Percentiles rank a stretch among this genome's conserved stretches.
These are phyloP conservation scores for Echinochloa phyllopogon DNA, from an alignment of 176 grass and related monocot genomes.

Conservation along the genomic window DNA sequence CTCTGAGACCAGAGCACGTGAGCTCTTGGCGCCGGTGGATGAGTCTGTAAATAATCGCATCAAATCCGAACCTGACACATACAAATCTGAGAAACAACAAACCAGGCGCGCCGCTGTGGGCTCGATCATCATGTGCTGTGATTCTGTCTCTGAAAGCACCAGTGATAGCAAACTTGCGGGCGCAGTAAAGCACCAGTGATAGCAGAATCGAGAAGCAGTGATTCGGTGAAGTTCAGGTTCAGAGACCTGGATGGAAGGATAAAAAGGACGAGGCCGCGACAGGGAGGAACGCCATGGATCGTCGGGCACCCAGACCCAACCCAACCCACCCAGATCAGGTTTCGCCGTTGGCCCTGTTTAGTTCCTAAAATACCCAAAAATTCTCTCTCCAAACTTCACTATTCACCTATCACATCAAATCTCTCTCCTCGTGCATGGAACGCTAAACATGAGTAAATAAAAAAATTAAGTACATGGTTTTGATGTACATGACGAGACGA, in stretches of 20 bases:
- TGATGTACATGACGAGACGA: no score
- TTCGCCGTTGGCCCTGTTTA: no score
- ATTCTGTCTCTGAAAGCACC: constrained; percentile 29
- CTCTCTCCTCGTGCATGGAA: no score
- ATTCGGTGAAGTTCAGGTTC: neutral
- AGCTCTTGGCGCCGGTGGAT: neutral
- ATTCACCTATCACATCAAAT: no score
- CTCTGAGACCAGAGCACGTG: neutral
- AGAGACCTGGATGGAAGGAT: neutral
- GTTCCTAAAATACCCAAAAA: no score
- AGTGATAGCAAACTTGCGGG: neutral
- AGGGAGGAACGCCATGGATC: neutral
- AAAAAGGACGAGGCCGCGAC: neutral
- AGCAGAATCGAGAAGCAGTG: no score
- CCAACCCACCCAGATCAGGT: neutral
- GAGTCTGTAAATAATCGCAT: neutral
- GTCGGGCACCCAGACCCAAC: neutral
- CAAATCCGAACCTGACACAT: neutral
- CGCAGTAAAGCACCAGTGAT: no score
- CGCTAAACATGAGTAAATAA: no score
- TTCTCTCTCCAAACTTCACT: no score
- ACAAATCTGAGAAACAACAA: neutral
- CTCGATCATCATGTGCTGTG: neutral
- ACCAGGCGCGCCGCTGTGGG: neutral
- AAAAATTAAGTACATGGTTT: no score